A percentile compares a stretch with the other conserved stretches of the same genome.
phyloP scores from a whole-genome alignment of 148 eudicot genomes.

The Cornus florida region DNA sequence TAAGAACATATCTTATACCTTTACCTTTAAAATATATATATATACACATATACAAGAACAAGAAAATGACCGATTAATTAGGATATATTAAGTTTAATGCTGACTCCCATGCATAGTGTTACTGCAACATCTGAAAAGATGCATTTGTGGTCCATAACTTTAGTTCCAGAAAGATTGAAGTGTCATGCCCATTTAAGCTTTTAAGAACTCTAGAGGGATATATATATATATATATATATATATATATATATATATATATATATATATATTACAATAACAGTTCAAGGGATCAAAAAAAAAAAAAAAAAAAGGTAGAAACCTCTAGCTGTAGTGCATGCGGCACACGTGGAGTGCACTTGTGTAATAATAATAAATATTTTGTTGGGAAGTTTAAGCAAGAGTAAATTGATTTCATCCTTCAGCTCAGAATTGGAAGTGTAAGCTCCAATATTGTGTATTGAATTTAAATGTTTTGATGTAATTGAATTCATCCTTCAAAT shows the following conservation, averaged over 20 bases:
- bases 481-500: neutral
- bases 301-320: too few species aligned
- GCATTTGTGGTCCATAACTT: constrained; percentile 22
- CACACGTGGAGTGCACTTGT: too few species aligned
- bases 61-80: constrained; percentile 1
- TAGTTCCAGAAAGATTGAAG: constrained; percentile 16
- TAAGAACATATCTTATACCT: too few species aligned
- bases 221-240: neutral
- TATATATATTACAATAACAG: too few species aligned
- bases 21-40: too few species aligned
- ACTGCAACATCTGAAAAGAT: constrained; percentile 26
- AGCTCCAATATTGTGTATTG: neutral
- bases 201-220: neutral
- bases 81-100: constrained; percentile 3
- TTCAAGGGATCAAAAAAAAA: too few species aligned
- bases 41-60: neutral
- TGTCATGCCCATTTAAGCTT: neutral
- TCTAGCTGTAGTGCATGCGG: too few species aligned
- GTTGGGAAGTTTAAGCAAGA: too few species aligned
- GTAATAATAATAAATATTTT: too few species aligned
- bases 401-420: neutral
- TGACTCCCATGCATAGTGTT: neutral
- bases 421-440: too few species aligned
- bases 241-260: too few species aligned
- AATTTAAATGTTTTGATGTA: neutral